Conservation (phyloP, 257 asterid genomes). For the Leonotis leonurus region DNA sequence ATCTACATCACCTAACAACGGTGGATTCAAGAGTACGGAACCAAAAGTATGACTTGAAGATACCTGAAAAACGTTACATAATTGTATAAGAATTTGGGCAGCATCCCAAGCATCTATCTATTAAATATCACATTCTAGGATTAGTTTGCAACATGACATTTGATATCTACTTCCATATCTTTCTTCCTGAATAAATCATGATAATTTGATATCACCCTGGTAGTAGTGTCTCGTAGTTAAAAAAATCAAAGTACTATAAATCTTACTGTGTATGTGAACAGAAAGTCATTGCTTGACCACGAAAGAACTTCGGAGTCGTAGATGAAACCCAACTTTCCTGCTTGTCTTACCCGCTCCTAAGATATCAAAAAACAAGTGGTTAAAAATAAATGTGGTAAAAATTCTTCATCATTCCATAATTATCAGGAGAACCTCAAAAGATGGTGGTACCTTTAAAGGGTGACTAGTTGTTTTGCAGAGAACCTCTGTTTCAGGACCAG, state of each 20-base stretch:
- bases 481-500: slow-evolving; percentile 64
- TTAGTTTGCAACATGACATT: neutral
- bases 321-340: slow-evolving; percentile 56
- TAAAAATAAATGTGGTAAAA: neutral
- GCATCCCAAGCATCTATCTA: neutral
- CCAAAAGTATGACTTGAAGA: slow-evolving; percentile 50
- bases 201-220: neutral
- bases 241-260: slow-evolving; percentile 1
- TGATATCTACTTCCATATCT: slow-evolving; percentile 1
- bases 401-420: too few species aligned
- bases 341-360: slow-evolving; percentile 63
- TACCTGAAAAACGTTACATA: slow-evolving; percentile 38
- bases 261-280: slow-evolving; percentile 58
- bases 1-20: slow-evolving; percentile 54
- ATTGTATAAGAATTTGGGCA: too few species aligned
- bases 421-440: slow-evolving; percentile 5
- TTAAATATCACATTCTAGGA: neutral
- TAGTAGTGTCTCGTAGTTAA: neutral
- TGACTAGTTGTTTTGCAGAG: slow-evolving; percentile 60
- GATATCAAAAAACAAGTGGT: neutral
- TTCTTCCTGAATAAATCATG: too few species aligned
- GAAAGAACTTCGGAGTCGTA: slow-evolving; percentile 69
- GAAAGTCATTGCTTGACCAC: slow-evolving; percentile 73
- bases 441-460: slow-evolving; percentile 65
- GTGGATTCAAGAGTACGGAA: slow-evolving; percentile 63